Evolutionary conservation across 2,329 filamentous ascomycete species (phyloP), one percentile per base, ranked within the genome.

Genomic region (Gremmenia infestans): DNA sequence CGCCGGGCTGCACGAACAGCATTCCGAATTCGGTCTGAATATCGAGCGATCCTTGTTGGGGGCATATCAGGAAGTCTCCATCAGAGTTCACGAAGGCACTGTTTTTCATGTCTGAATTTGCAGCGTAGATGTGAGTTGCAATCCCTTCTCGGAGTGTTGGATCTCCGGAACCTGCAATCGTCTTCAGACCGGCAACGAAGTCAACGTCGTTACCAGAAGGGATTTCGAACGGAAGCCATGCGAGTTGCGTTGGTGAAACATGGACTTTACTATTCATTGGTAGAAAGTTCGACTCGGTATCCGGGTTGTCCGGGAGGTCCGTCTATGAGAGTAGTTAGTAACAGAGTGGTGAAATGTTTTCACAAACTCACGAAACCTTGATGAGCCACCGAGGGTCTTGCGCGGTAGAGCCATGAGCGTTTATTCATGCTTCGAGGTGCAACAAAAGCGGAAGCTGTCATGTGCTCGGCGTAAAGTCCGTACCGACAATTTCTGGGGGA

Each of bases 51-150:
- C 85, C 85, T 61, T 82, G 77, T 60, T 87, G 83, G 1, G 80
- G 82, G 5, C 87, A 76, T 48, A 88, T 82, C 49, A 87, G 73
- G 62, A 85, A 79, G 63, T 88, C 84, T 6, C 85, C 85, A 60
- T 88, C 85, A n/a, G 82, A 79, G 63, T 77, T 80, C 59, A 73
- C 74, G 57, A 78, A 78, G 0, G 78, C 77, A 39, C 73, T 69
- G 4, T 72, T 69, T 3, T 70, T 67, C 78, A 81, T 80, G 52
- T 68, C 74, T 1, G 68, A 66, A 58, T 78, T 79, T 57, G 76
- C 72, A 53, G 72, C 71, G 61, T 79, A 81, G 46, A 79, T 70
- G 60, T 80, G 78, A 1, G 76, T 70, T 8, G 77, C 77, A 28
- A 80, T 67, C 2, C 78, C 78, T 52, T 80, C 76, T 50, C 73